Base-by-base conservation (phyloP, 495 filamentous ascomycete genomes). In the Astrothelium subdiscretum region DNA sequence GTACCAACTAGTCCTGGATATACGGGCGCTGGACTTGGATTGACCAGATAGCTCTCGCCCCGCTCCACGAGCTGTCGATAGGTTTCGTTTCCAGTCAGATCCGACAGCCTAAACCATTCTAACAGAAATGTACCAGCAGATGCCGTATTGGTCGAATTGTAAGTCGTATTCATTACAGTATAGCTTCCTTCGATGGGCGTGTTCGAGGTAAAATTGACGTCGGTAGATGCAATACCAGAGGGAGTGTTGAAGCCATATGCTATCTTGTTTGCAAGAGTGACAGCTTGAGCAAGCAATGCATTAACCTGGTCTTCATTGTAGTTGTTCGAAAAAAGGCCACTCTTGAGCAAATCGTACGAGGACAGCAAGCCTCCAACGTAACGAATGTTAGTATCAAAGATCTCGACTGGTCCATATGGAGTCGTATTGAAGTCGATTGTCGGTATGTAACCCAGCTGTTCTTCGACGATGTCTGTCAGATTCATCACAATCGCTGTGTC, bases 21-120 rank as follows among this genome's bases (percentile, higher is more conserved):
- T 8, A 62, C 54, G 3, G 62, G 62, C 20, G 38, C 58, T 18
- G 65, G 65, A 32, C 44, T 61, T 13, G 65, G 65, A 31, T 65
- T 67, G 62, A 67, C 59, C 11, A 67, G 65, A 44, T 67, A 67
- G 59, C 59, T 67, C 29, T 64, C 62, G n/a, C 43, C 65, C n/a
- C 54, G 35, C 29, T 64, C 62, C 29, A 29, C 31, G 12, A 67
- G 62, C 20, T 62, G 35, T 3, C 58, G 58, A 31, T 67, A 67
- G 10, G 62, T 65, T 15, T 58, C n/a, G 57, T 67, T 67, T 24
- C 65, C 65, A 12, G 52, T 61, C 58, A 64, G 40, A 43, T 67
- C 65, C 12, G 62, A 44, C 12, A 67, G 40, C 3, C 65, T 32
- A 20, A 51, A 48, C 65, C 65, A 67, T 12, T 67, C 65, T 1